Conservation (phyloP, 495 filamentous ascomycete species). For the Apodospora peruviana region DNA sequence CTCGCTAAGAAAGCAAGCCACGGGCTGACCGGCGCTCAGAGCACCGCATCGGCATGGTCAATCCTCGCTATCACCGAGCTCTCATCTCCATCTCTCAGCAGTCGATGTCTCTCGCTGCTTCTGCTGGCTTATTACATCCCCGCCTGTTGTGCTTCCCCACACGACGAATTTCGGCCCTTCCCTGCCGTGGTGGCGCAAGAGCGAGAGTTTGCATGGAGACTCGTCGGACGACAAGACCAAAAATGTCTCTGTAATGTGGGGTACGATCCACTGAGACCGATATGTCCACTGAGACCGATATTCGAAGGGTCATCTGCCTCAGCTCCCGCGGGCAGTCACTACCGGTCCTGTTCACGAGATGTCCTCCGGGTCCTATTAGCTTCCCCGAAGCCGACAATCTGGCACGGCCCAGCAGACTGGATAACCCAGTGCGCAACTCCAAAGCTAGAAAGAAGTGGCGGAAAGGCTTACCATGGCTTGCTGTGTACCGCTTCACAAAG, state of each 20-base stretch:
- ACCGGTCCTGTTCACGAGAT: too few species aligned
- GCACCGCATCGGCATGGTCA: not conserved
- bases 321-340: too few species aligned
- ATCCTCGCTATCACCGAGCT: not conserved
- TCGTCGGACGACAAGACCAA: not conserved
- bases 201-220: not conserved
- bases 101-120: not conserved
- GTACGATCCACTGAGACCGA: constrained; percentile 2
- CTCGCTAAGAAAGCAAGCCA: not conserved
- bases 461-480: too few species aligned
- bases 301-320: too few species aligned
- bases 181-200: constrained; percentile 9
- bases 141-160: constrained; percentile 7
- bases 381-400: not conserved
- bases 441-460: too few species aligned
- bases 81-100: not conserved
- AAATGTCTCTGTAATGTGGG: constrained; percentile 1
- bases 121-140: constrained; percentile 10
- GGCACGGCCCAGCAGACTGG: not conserved
- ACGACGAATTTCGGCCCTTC: constrained; percentile 16
- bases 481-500: too few species aligned
- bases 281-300: too few species aligned
- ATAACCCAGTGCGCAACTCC: constrained; percentile 3
- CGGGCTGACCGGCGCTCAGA: not conserved
- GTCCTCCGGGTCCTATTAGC: too few species aligned